Percentiles rank a stretch among this genome's conserved stretches.
phyloP scores from a whole-genome alignment of 2,329 filamentous ascomycete species.

The Pseudocercospora ulei region DNA sequence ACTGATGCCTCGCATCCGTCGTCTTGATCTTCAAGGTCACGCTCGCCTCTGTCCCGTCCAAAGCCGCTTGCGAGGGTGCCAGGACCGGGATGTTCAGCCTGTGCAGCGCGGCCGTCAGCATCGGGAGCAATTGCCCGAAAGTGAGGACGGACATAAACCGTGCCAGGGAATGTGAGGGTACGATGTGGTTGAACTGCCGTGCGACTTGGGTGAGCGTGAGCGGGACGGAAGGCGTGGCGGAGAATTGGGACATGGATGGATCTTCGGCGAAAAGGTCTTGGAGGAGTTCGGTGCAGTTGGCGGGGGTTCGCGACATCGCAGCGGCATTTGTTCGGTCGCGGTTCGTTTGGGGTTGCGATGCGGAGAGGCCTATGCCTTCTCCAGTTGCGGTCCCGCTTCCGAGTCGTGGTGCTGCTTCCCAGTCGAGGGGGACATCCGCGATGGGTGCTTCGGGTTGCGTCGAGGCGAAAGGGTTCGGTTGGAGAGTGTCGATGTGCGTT shows the following conservation, averaged over 20 bases:
- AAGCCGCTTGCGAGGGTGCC: slow-evolving; percentile 28
- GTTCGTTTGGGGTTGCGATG: slow-evolving; percentile 37
- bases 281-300: slow-evolving; percentile 25
- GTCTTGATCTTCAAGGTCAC: slow-evolving; percentile 60
- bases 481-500: slow-evolving; percentile 58
- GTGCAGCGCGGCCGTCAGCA: slow-evolving; percentile 71
- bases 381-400: slow-evolving; percentile 37
- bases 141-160: slow-evolving; percentile 84
- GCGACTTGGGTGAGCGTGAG: slow-evolving; percentile 82
- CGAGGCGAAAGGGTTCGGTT: slow-evolving; percentile 51
- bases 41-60: slow-evolving; percentile 43
- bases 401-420: slow-evolving; percentile 63
- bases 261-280: slow-evolving; percentile 68
- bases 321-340: slow-evolving; percentile 26
- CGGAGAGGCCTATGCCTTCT: slow-evolving; percentile 30
- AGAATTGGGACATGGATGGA: slow-evolving; percentile 76
- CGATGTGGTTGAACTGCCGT: slow-evolving; percentile 78
- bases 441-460: slow-evolving; percentile 76
- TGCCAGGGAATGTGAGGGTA: slow-evolving; percentile 76
- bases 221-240: slow-evolving; percentile 64
- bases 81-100: slow-evolving; percentile 71
- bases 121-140: slow-evolving; percentile 63
- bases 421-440: slow-evolving; percentile 66
- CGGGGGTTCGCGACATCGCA: slow-evolving; percentile 9
- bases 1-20: slow-evolving; percentile 60